phyloP scores from a whole-genome alignment of 2,329 filamentous ascomycete species.

The Fusarium secorum region DNA sequence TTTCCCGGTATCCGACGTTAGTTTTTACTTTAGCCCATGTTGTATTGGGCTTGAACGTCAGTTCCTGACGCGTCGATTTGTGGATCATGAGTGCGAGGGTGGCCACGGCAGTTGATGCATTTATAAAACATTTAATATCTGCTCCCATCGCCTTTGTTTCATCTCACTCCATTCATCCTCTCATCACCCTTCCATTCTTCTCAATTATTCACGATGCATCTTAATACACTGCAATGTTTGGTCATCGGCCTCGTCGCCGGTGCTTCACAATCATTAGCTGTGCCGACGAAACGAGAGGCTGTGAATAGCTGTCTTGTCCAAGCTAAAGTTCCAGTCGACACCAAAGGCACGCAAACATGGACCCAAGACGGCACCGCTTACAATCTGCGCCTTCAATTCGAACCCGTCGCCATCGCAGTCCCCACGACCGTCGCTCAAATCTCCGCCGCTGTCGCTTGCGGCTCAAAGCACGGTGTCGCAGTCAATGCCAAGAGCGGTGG shows the following conservation, averaged over 20 bases:
- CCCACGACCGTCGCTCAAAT: slow-evolving; percentile 51
- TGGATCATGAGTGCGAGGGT: background rate
- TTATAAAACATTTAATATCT: background rate
- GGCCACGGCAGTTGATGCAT: background rate
- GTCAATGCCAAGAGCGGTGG: slow-evolving; percentile 62
- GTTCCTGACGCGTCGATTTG: slow-evolving; percentile 15
- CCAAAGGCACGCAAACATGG: slow-evolving; percentile 41
- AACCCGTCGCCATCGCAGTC: slow-evolving; percentile 45
- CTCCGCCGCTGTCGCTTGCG: slow-evolving; percentile 56
- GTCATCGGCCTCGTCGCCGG: background rate
- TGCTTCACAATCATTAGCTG: background rate
- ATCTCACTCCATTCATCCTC: background rate
- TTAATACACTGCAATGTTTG: background rate
- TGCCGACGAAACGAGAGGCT: slow-evolving; percentile 35
- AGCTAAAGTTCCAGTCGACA: slow-evolving; percentile 39
- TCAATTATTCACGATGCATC: background rate
- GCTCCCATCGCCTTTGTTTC: background rate
- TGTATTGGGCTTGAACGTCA: slow-evolving; percentile 2
- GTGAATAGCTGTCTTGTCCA: slow-evolving; percentile 43
- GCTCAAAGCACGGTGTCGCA: slow-evolving; percentile 51
- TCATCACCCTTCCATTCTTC: background rate
- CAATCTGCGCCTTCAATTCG: slow-evolving; percentile 47
- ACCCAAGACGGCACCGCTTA: slow-evolving; percentile 45
- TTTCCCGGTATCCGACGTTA: too few species aligned
- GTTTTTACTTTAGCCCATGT: slow-evolving; percentile 1